Conservation (phyloP, 129 eudicot genomes). For the Centella asiatica region DNA sequence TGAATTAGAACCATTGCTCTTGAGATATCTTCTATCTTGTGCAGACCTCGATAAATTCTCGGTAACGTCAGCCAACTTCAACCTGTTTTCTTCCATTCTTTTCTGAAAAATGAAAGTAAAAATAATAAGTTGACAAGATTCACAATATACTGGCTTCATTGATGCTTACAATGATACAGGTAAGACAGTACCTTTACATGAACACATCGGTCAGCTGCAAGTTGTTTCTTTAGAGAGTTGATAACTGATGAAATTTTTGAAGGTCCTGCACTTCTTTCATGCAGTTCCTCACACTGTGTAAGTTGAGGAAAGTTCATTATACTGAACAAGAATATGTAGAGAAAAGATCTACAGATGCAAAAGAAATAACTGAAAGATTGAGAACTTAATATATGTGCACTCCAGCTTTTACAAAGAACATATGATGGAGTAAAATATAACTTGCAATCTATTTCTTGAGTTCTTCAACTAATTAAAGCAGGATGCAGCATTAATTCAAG, state of each 20-base stretch:
- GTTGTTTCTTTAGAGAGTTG: conserved; percentile 62
- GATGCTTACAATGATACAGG: not conserved
- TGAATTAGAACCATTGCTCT: conserved; percentile 24
- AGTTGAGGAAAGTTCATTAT: conserved; percentile 13
- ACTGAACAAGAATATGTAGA: not conserved
- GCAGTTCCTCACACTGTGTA: conserved; percentile 32
- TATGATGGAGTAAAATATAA: too few relatives aligned
- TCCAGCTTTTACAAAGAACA: too few relatives aligned
- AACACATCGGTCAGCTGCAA: conserved; percentile 59
- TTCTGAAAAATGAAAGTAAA: conserved; percentile 38
- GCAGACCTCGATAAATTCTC: conserved; percentile 45
- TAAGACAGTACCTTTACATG: conserved; percentile 56
- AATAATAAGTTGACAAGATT: conserved; percentile 9
- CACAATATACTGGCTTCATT: not conserved
- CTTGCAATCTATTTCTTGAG: too few relatives aligned
- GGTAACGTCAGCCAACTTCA: conserved; percentile 57
- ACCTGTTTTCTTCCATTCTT: conserved; percentile 61
- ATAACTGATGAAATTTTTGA: conserved; percentile 47
- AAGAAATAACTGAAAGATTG: not conserved
- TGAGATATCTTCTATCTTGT: conserved; percentile 44
- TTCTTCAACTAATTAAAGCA: too few relatives aligned
- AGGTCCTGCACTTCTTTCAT: conserved; percentile 25
- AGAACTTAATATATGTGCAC: too few relatives aligned
- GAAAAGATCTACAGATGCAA: not conserved
- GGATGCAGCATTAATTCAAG: too few relatives aligned